A percentile compares a stretch with the other conserved stretches of the same genome.
Evolutionary conservation across 768 basidiomycete genomes (phyloP).

Genomic region (Leccinum imitatum): DNA sequence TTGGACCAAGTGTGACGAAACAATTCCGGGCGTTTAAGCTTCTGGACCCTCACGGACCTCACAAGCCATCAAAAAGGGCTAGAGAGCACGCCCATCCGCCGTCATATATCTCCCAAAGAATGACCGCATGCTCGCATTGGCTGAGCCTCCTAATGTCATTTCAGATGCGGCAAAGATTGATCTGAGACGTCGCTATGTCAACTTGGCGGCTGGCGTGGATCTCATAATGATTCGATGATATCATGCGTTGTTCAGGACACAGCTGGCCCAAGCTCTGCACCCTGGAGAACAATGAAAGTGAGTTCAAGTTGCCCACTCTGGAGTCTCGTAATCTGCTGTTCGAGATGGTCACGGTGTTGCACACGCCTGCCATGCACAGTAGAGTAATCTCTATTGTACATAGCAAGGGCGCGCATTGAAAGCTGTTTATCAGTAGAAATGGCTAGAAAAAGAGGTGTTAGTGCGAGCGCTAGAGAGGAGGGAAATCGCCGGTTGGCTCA

Average conservation of each 20-base stretch:
- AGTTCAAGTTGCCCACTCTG: too few relatives aligned
- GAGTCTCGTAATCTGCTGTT: constrained; percentile 1
- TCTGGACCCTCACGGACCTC: neutral
- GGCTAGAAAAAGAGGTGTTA: neutral
- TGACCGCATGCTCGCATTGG: neutral
- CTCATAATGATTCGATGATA: neutral
- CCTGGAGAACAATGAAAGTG: neutral
- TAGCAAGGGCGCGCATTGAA: constrained; percentile 27
- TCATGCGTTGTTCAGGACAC: neutral
- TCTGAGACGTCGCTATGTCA: constrained; percentile 8
- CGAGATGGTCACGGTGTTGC: constrained; percentile 12
- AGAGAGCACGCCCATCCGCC: neutral
- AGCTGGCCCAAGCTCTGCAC: neutral
- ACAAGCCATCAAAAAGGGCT: neutral
- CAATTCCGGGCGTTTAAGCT: neutral
- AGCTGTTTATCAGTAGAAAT: constrained; percentile 16
- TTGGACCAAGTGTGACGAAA: neutral
- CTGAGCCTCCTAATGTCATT: neutral
- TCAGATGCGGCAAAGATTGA: neutral
- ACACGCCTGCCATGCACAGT: constrained; percentile 28
- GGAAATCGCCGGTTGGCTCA: neutral
- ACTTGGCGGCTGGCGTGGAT: neutral
- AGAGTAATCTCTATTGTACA: constrained; percentile 24
- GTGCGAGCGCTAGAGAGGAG: neutral
- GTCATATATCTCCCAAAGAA: neutral